Conservation (phyloP, 805 yeast genomes). For the Wickerhamomyces strasburgensis region DNA sequence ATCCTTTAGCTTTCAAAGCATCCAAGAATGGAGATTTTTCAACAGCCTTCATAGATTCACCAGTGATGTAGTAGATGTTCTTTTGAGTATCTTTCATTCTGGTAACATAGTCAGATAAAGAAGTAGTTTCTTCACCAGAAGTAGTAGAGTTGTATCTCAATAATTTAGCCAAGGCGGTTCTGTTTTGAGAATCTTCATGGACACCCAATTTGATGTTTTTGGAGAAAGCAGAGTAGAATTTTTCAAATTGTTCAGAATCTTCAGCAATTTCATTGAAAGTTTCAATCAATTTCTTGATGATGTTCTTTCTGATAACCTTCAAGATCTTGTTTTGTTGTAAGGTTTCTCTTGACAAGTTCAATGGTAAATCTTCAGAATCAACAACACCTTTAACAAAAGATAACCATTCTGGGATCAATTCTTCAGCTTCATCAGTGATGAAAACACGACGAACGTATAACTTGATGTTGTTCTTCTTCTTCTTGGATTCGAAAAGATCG, state of each 20-base stretch:
- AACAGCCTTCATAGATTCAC: conserved; percentile 96
- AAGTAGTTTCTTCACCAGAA: conserved; percentile 89
- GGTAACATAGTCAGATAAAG: conserved; percentile 94
- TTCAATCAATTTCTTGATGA: conserved; percentile 96
- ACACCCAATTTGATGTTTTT: conserved; percentile 98
- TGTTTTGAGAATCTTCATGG: conserved; percentile 98
- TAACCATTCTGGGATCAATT: conserved; percentile 98
- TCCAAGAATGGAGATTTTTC: conserved; percentile 99
- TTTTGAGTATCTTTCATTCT: conserved; percentile 99
- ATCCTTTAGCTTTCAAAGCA: conserved; percentile 96
- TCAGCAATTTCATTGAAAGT: conserved; percentile 99
- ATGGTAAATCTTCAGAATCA: conserved; percentile 98
- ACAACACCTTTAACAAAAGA: conserved; percentile 98
- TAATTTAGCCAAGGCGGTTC: conserved; percentile 90
- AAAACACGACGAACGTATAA: conserved; percentile 98
- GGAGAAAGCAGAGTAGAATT: conserved; percentile 95
- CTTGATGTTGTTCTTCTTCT: conserved; percentile 99
- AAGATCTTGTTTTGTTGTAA: conserved; percentile 99
- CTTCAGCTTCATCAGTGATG: conserved; percentile 99
- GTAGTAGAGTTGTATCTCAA: conserved; percentile 97
- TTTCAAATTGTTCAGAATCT: conserved; percentile 97
- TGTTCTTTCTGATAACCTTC: conserved; percentile 98
- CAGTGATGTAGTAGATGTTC: conserved; percentile 98
- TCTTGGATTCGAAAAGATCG: conserved; percentile 95
- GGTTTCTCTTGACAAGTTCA: conserved; percentile 99